phyloP scores from a whole-genome alignment of 371 early-diverging fungal genomes.

The Mucor sp. region DNA sequence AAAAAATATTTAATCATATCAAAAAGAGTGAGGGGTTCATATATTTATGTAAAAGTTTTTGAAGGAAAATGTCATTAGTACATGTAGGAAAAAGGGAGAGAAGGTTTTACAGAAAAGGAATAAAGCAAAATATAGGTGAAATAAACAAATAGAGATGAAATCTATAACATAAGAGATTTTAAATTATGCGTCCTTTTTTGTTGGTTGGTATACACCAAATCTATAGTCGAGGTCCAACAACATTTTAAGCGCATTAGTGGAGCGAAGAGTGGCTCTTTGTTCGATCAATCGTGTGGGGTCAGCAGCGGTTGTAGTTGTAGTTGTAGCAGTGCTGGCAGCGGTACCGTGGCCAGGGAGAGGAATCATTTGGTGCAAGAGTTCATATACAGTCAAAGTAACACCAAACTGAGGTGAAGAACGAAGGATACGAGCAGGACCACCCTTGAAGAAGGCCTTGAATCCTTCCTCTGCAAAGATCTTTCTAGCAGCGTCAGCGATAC shows the following conservation, averaged over 20 bases:
- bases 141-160: slow-evolving; percentile 4
- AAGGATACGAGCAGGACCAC: slow-evolving; percentile 84
- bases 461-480: slow-evolving; percentile 95
- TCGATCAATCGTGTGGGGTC: slow-evolving; percentile 19
- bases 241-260: slow-evolving; percentile 69
- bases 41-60: not conserved
- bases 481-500: slow-evolving; percentile 83
- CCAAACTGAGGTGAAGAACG: slow-evolving; percentile 96
- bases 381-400: slow-evolving; percentile 92
- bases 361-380: slow-evolving; percentile 81
- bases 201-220: slow-evolving; percentile 52
- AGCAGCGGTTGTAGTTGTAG: slow-evolving; percentile 19
- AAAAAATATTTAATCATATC: not conserved
- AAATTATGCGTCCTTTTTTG: slow-evolving; percentile 13
- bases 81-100: not conserved
- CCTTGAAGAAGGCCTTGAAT: slow-evolving; percentile 94
- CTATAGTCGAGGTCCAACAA: slow-evolving; percentile 61
- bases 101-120: slow-evolving; percentile 1
- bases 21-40: not conserved
- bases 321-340: slow-evolving; percentile 26
- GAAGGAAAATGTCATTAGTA: not conserved
- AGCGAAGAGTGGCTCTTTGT: slow-evolving; percentile 49
- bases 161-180: not conserved
- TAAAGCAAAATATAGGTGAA: slow-evolving; percentile 1
- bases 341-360: slow-evolving; percentile 63